Evolutionary conservation across 495 filamentous ascomycete species (phyloP).

Genomic region (Hypomontagnella submonticulosa): DNA sequence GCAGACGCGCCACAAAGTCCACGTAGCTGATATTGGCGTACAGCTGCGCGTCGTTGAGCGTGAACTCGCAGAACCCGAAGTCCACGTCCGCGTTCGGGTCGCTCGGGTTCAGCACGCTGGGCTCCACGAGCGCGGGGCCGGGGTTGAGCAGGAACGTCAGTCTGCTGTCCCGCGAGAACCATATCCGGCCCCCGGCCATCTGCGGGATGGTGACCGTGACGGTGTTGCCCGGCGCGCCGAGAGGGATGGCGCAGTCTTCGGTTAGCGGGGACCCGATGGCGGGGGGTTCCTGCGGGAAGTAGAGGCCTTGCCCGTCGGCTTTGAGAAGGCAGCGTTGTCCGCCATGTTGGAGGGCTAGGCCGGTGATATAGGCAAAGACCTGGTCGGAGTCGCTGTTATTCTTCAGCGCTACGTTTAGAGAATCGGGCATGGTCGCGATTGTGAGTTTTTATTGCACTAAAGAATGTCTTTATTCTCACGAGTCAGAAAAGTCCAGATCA

Average conservation of each 20-base stretch:
- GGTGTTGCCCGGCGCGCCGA: slow-evolving; percentile 70
- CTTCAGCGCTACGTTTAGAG: slow-evolving; percentile 52
- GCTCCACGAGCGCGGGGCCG: slow-evolving; percentile 76
- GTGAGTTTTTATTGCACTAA: neutral
- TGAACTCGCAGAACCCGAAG: slow-evolving; percentile 83
- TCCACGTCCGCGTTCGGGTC: slow-evolving; percentile 72
- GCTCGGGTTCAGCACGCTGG: slow-evolving; percentile 74
- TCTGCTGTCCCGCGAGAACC: slow-evolving; percentile 69
- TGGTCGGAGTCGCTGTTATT: slow-evolving; percentile 50
- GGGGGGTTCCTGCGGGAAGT: slow-evolving; percentile 54
- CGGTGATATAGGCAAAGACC: slow-evolving; percentile 58
- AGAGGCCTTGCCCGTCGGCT: slow-evolving; percentile 46
- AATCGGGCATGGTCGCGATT: slow-evolving; percentile 51
- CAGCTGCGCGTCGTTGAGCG: slow-evolving; percentile 72
- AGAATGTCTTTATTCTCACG: neutral
- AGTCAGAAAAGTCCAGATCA: too few species aligned
- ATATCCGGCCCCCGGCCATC: slow-evolving; percentile 74
- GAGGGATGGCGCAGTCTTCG: slow-evolving; percentile 72
- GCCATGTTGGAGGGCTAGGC: slow-evolving; percentile 54
- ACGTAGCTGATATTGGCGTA: slow-evolving; percentile 85
- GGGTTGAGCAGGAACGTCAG: slow-evolving; percentile 81
- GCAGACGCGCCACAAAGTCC: slow-evolving; percentile 74
- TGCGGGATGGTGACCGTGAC: slow-evolving; percentile 73
- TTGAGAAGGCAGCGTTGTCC: slow-evolving; percentile 51
- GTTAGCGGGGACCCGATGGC: slow-evolving; percentile 60